phyloP scores from a whole-genome alignment of 2,329 filamentous ascomycete genomes.

The Nemania sp. region DNA sequence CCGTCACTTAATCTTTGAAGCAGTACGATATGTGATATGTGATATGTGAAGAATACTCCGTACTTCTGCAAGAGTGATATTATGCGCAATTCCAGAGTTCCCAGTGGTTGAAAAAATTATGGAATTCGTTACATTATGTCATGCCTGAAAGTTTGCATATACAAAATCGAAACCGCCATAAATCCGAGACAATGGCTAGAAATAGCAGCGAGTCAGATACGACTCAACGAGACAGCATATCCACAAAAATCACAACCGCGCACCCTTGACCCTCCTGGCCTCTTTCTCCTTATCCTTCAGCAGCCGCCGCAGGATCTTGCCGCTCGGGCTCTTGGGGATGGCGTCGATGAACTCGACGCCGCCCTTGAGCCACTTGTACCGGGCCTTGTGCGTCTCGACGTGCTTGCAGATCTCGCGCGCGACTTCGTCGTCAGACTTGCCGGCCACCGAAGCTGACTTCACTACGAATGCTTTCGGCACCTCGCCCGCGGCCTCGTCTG shows the following conservation, averaged over 20 bases:
- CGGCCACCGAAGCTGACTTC: slow-evolving; percentile 46
- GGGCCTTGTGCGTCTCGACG: slow-evolving; percentile 60
- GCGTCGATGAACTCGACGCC: slow-evolving; percentile 57
- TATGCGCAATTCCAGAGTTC: not conserved
- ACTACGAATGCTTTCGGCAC: slow-evolving; percentile 71
- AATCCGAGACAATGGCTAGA: not conserved
- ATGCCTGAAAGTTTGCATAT: too few relatives aligned
- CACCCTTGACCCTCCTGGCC: slow-evolving; percentile 58
- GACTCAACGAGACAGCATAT: too few relatives aligned
- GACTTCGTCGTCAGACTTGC: slow-evolving; percentile 43
- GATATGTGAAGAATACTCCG: too few relatives aligned
- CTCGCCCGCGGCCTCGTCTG: slow-evolving; percentile 63
- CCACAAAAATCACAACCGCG: slow-evolving; percentile 58
- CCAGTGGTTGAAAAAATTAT: not conserved
- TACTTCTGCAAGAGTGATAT: too few relatives aligned
- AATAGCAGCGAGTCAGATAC: too few relatives aligned
- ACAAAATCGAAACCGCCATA: not conserved
- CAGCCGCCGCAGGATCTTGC: slow-evolving; percentile 65
- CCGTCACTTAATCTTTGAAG: too few relatives aligned
- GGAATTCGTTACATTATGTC: too few relatives aligned
- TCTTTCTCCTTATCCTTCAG: slow-evolving; percentile 70
- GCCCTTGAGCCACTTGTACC: slow-evolving; percentile 61
- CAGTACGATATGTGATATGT: too few relatives aligned
- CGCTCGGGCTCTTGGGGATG: slow-evolving; percentile 66
- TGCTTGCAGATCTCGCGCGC: slow-evolving; percentile 52